Conservation (phyloP, 495 filamentous ascomycete genomes). For the Aspergillus saccharolyticus region DNA sequence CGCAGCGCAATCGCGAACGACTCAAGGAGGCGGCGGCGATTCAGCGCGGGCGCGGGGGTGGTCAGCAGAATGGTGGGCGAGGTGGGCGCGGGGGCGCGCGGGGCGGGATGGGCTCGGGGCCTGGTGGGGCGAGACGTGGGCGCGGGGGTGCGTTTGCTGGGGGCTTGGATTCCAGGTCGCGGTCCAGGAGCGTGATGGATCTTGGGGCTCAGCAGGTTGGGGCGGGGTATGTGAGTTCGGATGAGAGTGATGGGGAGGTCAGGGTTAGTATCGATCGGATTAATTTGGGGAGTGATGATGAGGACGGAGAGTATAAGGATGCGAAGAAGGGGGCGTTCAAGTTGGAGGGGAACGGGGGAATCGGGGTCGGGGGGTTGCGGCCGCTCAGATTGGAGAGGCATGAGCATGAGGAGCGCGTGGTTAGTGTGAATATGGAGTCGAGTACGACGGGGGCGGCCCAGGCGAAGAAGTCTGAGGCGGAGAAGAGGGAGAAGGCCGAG, state of each 20-base stretch:
- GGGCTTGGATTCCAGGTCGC: background rate
- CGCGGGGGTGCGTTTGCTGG: slow-evolving; percentile 26
- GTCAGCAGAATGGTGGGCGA: slow-evolving; percentile 19
- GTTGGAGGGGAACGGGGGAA: slow-evolving; percentile 9
- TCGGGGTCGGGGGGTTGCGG: slow-evolving; percentile 28
- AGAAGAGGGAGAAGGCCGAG: background rate
- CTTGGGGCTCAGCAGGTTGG: slow-evolving; percentile 18
- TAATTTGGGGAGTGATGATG: slow-evolving; percentile 42
- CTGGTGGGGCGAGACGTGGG: slow-evolving; percentile 27
- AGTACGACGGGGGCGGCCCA: slow-evolving; percentile 43
- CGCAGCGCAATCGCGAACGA: slow-evolving; percentile 40
- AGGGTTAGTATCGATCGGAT: slow-evolving; percentile 49
- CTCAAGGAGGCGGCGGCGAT: slow-evolving; percentile 41
- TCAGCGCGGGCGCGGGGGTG: slow-evolving; percentile 30
- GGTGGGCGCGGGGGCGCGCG: slow-evolving; percentile 29
- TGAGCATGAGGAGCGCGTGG: slow-evolving; percentile 46
- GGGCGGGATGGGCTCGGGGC: slow-evolving; percentile 32
- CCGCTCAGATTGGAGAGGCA: slow-evolving; percentile 47
- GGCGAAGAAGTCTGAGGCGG: slow-evolving; percentile 25
- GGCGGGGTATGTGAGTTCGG: slow-evolving; percentile 34
- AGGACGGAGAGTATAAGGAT: slow-evolving; percentile 21
- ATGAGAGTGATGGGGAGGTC: slow-evolving; percentile 37
- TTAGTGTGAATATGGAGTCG: slow-evolving; percentile 50
- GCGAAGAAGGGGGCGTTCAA: slow-evolving; percentile 34
- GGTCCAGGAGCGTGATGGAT: slow-evolving; percentile 21